Evolutionary conservation across 495 filamentous ascomycete genomes (phyloP).

Genomic region (Cercophora sp.): DNA sequence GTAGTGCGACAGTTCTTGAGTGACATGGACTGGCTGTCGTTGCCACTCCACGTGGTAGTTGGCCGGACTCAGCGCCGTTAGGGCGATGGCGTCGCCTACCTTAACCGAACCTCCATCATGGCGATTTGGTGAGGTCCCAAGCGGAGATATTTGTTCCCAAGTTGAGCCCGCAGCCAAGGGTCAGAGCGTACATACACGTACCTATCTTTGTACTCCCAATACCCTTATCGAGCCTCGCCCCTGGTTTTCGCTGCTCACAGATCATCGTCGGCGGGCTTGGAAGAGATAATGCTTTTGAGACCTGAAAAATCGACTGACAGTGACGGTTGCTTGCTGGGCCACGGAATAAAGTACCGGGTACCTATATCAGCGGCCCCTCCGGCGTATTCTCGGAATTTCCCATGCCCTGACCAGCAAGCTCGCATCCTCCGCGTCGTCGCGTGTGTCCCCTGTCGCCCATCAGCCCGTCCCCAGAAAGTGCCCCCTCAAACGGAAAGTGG

Average conservation of each 20-base stretch:
- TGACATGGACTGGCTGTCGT: not conserved
- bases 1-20: not conserved
- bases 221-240: too few species aligned
- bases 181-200: too few species aligned
- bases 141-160: not conserved
- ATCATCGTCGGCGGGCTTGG: not conserved
- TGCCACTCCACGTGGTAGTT: not conserved
- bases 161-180: not conserved
- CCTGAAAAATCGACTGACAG: too few species aligned
- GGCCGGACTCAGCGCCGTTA: not conserved
- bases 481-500: conserved; percentile 2
- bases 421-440: not conserved
- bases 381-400: conserved; percentile 26
- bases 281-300: not conserved
- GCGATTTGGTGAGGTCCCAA: not conserved
- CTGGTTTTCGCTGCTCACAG: not conserved
- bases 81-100: not conserved
- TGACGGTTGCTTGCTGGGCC: too few species aligned
- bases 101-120: not conserved
- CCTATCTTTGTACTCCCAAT: too few species aligned
- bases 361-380: not conserved
- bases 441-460: not conserved
- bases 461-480: not conserved
- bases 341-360: not conserved
- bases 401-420: not conserved